Evolutionary conservation across 768 basidiomycete genomes (phyloP), one percentile per base, ranked within the genome.

Genomic region (Suillus discolor): DNA sequence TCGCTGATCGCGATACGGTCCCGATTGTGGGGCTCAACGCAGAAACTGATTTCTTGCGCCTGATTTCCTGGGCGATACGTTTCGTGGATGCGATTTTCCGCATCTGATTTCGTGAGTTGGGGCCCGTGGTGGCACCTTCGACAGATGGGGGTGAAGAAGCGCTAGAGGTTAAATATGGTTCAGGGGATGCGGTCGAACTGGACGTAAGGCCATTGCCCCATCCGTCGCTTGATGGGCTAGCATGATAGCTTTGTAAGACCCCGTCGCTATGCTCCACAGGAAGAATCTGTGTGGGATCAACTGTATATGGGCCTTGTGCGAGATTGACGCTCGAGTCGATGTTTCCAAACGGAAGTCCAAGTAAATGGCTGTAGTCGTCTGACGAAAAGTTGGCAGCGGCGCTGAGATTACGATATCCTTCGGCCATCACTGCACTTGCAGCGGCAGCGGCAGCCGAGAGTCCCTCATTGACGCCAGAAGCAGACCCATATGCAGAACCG

Each of bases 271-370:
- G 79, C 51, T 83, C 81, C 47, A 79, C 75, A n/a, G 81, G 81
- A 66, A 85, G 77, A 53, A 97, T 92, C 78, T 97, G 94, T n/a
- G 91, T 91, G 9, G 96, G 96, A 79, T 98, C 94, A 66, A 98
- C 92, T 42, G 91, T 92, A 78, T 85, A 92, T 8, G 86, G 84
- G 55, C 79, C 78, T 67, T 84, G 82, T 63, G 78, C 77, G 36
- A 82, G 62, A 42, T 70, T 75, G 45, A 75, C 73, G 5, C 79
- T 74, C 38, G 78, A 73, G 67, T 88, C 86, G 65, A 87, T 75
- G 65, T 81, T 79, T 34, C 88, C 78, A 74, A 89, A 91, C 67
- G 87, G 84, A 70, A 91, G 79, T 53, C 86, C 84, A 78, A 93
- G 85, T 62, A 93, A 76, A n/a, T 75, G 75, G 68, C 83, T 81